Conservation (phyloP, 2,329 filamentous ascomycete genomes). For the Microthyrium microscopicum region DNA sequence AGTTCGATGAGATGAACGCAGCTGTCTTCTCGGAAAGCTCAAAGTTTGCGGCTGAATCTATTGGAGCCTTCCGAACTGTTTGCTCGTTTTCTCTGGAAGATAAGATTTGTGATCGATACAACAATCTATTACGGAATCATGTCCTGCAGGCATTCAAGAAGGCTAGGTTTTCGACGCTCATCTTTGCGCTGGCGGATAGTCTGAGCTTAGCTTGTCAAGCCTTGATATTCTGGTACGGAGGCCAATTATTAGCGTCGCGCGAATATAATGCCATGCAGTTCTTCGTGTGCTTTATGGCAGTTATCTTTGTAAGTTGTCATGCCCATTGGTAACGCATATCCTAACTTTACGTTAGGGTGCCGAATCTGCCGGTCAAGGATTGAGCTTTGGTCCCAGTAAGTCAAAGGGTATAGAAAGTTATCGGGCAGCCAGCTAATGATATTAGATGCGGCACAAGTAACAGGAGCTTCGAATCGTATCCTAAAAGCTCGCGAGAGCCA, state of each 20-base stretch:
- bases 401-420: too few relatives aligned
- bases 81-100: constrained; percentile 53
- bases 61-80: constrained; percentile 58
- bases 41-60: constrained; percentile 57
- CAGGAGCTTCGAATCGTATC: constrained; percentile 20
- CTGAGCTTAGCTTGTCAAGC: constrained; percentile 46
- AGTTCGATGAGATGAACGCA: constrained; percentile 52
- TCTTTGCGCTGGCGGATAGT: constrained; percentile 56
- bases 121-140: constrained; percentile 40
- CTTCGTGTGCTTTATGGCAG: constrained; percentile 32
- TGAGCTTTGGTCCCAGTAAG: constrained; percentile 28
- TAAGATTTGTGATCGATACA: constrained; percentile 45
- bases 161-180: constrained; percentile 42
- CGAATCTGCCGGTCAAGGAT: constrained; percentile 21
- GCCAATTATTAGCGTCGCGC: constrained; percentile 15
- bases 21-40: constrained; percentile 54
- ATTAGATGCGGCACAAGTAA: constrained; percentile 20
- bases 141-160: constrained; percentile 42
- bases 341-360: too few relatives aligned
- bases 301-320: constrained; percentile 29
- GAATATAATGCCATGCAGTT: constrained; percentile 15
- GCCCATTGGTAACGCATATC: too few relatives aligned
- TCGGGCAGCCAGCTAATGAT: too few relatives aligned
- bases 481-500: constrained; percentile 16
- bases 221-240: constrained; percentile 36